Evolutionary conservation across 2,329 filamentous ascomycete species (phyloP).

Genomic region (Penicillium sp.): DNA sequence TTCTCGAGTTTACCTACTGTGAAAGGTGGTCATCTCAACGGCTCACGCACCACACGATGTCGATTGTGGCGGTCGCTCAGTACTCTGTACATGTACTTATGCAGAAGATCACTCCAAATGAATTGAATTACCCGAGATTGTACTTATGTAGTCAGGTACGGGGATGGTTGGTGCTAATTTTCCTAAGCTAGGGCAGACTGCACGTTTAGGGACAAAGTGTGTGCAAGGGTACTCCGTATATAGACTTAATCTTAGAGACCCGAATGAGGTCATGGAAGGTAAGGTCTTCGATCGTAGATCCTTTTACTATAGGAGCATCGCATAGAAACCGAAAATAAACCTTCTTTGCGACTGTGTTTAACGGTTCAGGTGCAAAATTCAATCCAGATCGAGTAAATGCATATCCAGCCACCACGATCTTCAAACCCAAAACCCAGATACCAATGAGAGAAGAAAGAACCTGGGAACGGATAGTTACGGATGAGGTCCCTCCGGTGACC

Average conservation of each 20-base stretch:
- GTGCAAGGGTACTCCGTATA: constrained; percentile 3
- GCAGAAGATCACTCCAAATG: constrained; percentile 3
- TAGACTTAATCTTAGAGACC: not conserved
- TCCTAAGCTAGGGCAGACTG: not conserved
- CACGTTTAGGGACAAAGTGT: not conserved
- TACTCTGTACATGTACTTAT: not conserved
- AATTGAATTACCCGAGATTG: constrained; percentile 5
- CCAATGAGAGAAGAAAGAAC: not conserved
- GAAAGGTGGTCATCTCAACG: not conserved
- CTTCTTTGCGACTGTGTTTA: not conserved
- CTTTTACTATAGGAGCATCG: not conserved
- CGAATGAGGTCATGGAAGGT: constrained; percentile 7
- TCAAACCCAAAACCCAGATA: not conserved
- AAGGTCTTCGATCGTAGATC: constrained; percentile 5
- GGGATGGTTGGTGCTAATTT: not conserved
- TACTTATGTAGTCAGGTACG: not conserved
- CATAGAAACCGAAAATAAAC: not conserved
- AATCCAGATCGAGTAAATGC: constrained; percentile 10
- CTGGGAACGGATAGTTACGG: not conserved
- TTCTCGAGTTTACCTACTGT: not conserved
- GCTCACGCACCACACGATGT: constrained; percentile 6
- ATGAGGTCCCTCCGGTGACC: not conserved
- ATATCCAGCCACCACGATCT: constrained; percentile 17
- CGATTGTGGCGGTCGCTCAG: constrained; percentile 13
- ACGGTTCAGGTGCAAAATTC: constrained; percentile 13